Percentiles rank a stretch among this genome's conserved stretches.
Evolutionary conservation across 192 early-diverging fungal genomes (phyloP).

Genomic region (Borealophlyctis nickersoniae): DNA sequence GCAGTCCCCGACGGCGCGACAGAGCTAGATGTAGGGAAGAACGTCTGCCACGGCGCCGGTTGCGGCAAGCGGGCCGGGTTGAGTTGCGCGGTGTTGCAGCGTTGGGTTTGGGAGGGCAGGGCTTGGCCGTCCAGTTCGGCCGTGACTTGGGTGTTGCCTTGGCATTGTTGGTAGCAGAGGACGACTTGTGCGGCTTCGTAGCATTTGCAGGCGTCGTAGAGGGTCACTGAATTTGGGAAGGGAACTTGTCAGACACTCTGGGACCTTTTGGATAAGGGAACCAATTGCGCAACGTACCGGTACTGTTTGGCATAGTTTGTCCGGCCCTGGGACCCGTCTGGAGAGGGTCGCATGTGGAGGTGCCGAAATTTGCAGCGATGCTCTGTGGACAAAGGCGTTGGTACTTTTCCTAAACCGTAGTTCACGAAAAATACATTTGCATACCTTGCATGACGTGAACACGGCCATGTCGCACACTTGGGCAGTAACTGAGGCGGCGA

Average conservation of each 20-base stretch:
- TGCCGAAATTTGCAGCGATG: background rate
- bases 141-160: background rate
- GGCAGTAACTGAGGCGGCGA: conserved; percentile 8
- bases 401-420: background rate
- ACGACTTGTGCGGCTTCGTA: background rate
- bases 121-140: conserved; percentile 8
- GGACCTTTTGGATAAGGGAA: no score
- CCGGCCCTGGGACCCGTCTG: background rate
- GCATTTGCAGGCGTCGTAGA: conserved; percentile 1
- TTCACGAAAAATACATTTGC: background rate
- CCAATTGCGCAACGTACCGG: background rate
- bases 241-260: no score
- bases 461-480: conserved; percentile 3
- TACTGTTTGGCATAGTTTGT: background rate
- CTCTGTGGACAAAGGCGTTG: background rate
- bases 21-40: background rate
- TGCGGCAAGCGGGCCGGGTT: conserved; percentile 12
- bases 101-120: conserved; percentile 8
- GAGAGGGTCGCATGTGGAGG: conserved; percentile 13
- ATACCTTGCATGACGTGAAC: conserved; percentile 4
- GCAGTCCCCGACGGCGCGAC: background rate
- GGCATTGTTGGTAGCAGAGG: conserved; percentile 12
- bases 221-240: conserved; percentile 4
- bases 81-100: conserved; percentile 11
- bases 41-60: conserved; percentile 13